phyloP scores from a whole-genome alignment of 345 rosid species.

The Populus ilicifolia region DNA sequence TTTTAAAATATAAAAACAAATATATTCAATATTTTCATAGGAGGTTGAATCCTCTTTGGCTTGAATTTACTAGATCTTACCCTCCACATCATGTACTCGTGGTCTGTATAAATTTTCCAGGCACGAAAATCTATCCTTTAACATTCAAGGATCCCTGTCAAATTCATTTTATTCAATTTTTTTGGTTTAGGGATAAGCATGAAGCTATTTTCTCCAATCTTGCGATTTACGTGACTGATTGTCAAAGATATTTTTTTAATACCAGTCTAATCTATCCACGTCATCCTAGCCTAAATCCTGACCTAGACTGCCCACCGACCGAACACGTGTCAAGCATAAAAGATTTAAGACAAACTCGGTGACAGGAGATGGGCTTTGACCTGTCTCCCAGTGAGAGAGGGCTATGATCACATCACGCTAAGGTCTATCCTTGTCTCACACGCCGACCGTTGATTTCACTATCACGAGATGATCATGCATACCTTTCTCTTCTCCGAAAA shows the following conservation, averaged over 20 bases:
- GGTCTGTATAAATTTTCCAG: too few species aligned
- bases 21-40: too few species aligned
- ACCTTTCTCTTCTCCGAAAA: conserved; percentile 6
- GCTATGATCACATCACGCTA: neutral
- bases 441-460: neutral
- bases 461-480: neutral
- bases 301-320: neutral
- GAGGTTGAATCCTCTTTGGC: too few species aligned
- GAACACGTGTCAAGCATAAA: conserved; percentile 7
- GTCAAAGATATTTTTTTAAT: neutral
- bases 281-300: neutral
- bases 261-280: conserved; percentile 1
- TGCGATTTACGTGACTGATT: neutral
- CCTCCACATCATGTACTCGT: too few species aligned
- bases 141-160: too few species aligned
- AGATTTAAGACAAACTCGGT: neutral
- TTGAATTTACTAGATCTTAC: too few species aligned
- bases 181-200: conserved; percentile 4
- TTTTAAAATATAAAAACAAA: too few species aligned
- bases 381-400: neutral
- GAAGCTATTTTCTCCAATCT: neutral
- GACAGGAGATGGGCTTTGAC: neutral
- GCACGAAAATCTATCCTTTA: too few species aligned
- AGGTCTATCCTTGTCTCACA: neutral
- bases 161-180: too few species aligned